Evolutionary conservation across 2,329 filamentous ascomycete genomes (phyloP).

Genomic region (Hyphodiscus sp.): DNA sequence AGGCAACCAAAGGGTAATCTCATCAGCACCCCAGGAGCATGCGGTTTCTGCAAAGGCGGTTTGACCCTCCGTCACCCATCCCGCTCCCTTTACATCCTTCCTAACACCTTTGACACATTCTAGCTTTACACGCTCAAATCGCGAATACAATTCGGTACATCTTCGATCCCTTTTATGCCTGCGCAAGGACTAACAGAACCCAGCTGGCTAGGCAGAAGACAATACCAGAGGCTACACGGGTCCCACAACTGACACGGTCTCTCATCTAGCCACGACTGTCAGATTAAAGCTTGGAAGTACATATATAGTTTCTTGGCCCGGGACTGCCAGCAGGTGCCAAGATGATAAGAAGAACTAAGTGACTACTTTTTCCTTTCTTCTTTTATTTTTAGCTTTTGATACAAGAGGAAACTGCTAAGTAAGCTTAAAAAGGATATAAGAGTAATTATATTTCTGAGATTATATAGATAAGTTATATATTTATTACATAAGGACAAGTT

Average conservation of each 20-base stretch:
- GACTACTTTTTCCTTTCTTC: slow-evolving; percentile 2
- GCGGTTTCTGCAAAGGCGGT: slow-evolving; percentile 53
- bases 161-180: not conserved
- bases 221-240: slow-evolving; percentile 48
- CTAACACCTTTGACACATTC: not conserved
- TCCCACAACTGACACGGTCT: slow-evolving; percentile 51
- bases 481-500: too few species aligned
- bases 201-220: slow-evolving; percentile 52
- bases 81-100: not conserved
- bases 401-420: too few species aligned
- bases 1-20: slow-evolving; percentile 60
- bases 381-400: not conserved
- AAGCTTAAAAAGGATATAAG: too few species aligned
- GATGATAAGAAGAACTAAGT: slow-evolving; percentile 44
- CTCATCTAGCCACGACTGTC: slow-evolving; percentile 48
- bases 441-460: too few species aligned
- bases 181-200: not conserved
- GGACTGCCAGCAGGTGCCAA: slow-evolving; percentile 55
- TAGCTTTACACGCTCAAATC: slow-evolving; percentile 30
- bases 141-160: slow-evolving; percentile 26
- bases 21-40: slow-evolving; percentile 52
- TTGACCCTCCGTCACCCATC: slow-evolving; percentile 37
- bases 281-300: slow-evolving; percentile 48
- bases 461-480: too few species aligned
- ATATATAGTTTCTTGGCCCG: slow-evolving; percentile 53